phyloP scores from a whole-genome alignment of 2,329 filamentous ascomycete species.

The Colletotrichum lupini region DNA sequence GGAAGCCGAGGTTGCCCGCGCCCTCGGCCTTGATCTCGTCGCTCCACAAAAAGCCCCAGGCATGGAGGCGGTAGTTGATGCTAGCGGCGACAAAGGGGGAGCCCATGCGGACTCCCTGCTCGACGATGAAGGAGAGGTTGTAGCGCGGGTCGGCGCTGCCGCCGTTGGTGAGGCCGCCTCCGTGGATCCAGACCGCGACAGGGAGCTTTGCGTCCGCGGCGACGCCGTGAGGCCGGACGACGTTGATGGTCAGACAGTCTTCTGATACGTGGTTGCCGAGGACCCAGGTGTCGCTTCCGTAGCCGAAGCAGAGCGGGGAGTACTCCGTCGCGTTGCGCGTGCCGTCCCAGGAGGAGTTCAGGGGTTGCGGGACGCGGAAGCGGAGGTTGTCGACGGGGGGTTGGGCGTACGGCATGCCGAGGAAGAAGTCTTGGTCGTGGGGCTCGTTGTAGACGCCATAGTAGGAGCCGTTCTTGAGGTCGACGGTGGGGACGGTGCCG shows the following conservation, averaged over 20 bases:
- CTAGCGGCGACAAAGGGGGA: conserved; percentile 62
- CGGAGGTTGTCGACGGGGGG: conserved; percentile 62
- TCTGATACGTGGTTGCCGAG: conserved; percentile 42
- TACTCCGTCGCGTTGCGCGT: conserved; percentile 57
- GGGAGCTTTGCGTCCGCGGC: conserved; percentile 57
- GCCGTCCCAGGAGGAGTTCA: conserved; percentile 57
- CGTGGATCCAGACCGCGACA: conserved; percentile 70
- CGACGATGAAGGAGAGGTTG: conserved; percentile 70
- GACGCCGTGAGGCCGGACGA: conserved; percentile 41
- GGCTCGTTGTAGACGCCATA: conserved; percentile 50
- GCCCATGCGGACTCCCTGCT: conserved; percentile 56
- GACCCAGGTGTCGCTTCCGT: conserved; percentile 51
- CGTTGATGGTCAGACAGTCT: conserved; percentile 46
- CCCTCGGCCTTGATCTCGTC: conserved; percentile 54
- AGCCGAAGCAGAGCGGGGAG: conserved; percentile 60
- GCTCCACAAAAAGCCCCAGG: conserved; percentile 64
- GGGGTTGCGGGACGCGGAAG: conserved; percentile 60
- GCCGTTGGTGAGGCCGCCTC: conserved; percentile 43
- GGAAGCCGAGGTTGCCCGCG: conserved; percentile 61
- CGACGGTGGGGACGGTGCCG: conserved; percentile 17
- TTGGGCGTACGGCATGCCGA: conserved; percentile 68
- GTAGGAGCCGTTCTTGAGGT: conserved; percentile 46
- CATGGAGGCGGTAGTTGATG: conserved; percentile 62
- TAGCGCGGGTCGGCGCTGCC: conserved; percentile 60
- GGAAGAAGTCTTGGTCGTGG: conserved; percentile 62